Evolutionary conservation across 2,329 filamentous ascomycete species (phyloP), one percentile per base, ranked within the genome.

Genomic region (Trichoderma koningiopsis): DNA sequence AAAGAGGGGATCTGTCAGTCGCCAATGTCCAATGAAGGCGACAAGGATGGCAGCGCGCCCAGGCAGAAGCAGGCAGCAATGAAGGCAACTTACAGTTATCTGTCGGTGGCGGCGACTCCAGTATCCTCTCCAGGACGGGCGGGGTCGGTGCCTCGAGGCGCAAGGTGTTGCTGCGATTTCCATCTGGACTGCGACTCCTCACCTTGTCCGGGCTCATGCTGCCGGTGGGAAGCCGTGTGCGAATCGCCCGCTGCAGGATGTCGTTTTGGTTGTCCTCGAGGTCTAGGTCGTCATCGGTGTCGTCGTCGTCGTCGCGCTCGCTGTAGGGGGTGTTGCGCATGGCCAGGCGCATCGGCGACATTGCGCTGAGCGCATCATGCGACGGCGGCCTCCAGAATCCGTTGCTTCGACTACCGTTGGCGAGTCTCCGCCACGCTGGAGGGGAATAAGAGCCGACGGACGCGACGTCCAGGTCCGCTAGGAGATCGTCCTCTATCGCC

Each of bases 381-480:
- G 76, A 76, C 70, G 76, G 76, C n/a, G 76, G 73, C 74, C 86
- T 85, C 85, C 90, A 89, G 77, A 89, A 88, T 72, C 86, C 86
- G 75, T 82, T 86, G 77, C 83, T 87, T 76, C 84, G 83, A 73
- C 84, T 83, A 74, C 86, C 87, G 83, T 87, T 88, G 81, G 82
- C 84, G 79, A 88, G 85, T 73, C 86, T 85, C 76, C 85, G 83
- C 87, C 87, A 89, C 59, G 87, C 87, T 72, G 87, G 87, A 68
- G 87, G 87, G 75, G 84, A 87, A 81, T 86, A 89, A 71, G 86
- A 86, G 83, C 85, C 85, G 75, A 72, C 82, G 76, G 86, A 88
- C 75, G 72, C 80, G 74, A 72, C 76, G 73, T 82, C 84, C 79
- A 79, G 81, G 53, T 81, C 84, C 80, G 82, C 83, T 78, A 76